These are phyloP conservation scores for Solanum lycopersicoides DNA, from an alignment of 257 asterid genomes.

Conservation along the genomic window DNA sequence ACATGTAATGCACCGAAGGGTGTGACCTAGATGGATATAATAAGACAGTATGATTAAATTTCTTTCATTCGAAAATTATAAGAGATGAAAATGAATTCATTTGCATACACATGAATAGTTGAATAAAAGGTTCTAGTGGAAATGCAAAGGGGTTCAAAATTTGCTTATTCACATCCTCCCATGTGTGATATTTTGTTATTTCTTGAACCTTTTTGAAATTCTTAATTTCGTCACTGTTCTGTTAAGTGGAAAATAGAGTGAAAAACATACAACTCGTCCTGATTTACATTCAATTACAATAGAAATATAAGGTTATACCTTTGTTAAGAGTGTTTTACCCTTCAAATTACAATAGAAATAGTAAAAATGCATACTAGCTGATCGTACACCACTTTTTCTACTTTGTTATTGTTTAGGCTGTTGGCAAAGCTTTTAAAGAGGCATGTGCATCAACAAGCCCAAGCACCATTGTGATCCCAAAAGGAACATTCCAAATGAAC, in stretches of 20 bases:
- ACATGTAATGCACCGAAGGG: background rate
- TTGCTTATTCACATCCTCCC: background rate
- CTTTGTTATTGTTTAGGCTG: slow-evolving; percentile 1
- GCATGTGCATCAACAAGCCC: slow-evolving; percentile 12
- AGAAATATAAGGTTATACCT: background rate
- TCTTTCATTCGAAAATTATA: background rate
- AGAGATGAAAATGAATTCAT: background rate
- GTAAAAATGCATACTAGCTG: no score
- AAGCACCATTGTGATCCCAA: slow-evolving; percentile 14
- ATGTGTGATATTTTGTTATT: background rate
- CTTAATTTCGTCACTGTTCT: background rate
- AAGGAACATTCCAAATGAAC: slow-evolving; percentile 9
- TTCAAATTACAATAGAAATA: no score
- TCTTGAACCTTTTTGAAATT: background rate
- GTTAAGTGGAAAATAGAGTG: background rate
- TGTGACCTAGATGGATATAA: background rate
- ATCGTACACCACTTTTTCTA: no score
- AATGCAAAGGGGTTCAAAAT: background rate
- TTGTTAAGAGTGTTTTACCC: background rate
- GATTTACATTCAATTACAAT: background rate
- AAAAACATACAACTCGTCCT: background rate
- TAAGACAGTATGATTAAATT: background rate
- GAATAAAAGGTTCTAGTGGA: background rate
- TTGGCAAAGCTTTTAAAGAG: slow-evolving; percentile 16
- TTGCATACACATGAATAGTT: background rate